Evolutionary conservation across 139 green algal genomes (phyloP).

Genomic region (Asterochloris erici): DNA sequence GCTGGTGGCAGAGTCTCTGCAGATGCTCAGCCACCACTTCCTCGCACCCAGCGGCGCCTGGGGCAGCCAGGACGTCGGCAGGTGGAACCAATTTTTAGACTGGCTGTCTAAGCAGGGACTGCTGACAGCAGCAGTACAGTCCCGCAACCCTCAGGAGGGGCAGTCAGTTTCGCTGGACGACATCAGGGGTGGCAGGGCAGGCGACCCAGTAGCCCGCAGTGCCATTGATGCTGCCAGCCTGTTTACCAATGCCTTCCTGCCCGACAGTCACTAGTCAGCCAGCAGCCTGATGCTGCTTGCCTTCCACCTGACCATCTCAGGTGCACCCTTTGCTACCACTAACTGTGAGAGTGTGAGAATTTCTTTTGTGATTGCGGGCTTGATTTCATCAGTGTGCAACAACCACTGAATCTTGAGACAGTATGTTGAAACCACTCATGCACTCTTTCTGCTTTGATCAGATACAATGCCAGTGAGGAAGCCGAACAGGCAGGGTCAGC

Average conservation of each 20-base stretch:
- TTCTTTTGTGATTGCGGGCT: too few relatives aligned
- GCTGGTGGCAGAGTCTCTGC: neutral
- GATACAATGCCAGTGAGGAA: too few relatives aligned
- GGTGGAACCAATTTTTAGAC: constrained; percentile 71
- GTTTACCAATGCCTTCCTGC: constrained; percentile 73
- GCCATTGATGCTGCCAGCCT: constrained; percentile 30
- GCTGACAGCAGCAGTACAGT: constrained; percentile 41
- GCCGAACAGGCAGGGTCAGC: constrained; percentile 2
- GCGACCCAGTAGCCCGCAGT: constrained; percentile 44
- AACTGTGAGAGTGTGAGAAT: too few relatives aligned
- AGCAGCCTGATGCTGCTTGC: too few relatives aligned
- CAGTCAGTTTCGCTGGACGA: constrained; percentile 50
- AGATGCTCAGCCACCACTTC: constrained; percentile 24
- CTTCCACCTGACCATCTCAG: too few relatives aligned
- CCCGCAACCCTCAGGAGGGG: constrained; percentile 4
- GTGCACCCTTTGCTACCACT: too few relatives aligned
- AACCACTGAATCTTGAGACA: too few relatives aligned
- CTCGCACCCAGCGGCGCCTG: constrained; percentile 31
- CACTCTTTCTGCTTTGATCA: too few relatives aligned
- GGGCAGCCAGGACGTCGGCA: constrained; percentile 37
- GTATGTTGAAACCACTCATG: too few relatives aligned
- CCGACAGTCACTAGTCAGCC: neutral
- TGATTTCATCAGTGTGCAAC: too few relatives aligned
- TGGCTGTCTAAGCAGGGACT: constrained; percentile 60
- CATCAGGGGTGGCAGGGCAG: constrained; percentile 56